phyloP scores from a whole-genome alignment of 148 eudicot species.

The Silene latifolia region DNA sequence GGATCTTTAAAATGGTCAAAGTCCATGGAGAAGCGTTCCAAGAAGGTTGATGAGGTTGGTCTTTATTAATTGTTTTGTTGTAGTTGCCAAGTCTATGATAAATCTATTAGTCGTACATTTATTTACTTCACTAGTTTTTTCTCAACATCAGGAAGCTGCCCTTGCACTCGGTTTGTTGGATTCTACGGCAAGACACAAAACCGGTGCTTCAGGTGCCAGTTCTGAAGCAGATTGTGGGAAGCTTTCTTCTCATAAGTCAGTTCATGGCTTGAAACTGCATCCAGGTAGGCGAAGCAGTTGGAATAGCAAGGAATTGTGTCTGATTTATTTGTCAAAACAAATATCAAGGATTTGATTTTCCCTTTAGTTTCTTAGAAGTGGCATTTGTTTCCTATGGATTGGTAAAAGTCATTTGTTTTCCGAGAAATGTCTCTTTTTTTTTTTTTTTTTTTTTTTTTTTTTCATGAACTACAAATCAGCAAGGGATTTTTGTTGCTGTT shows the following conservation, averaged over 20 bases:
- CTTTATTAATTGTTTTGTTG: neutral
- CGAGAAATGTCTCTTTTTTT: neutral
- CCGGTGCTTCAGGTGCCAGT: conserved; percentile 29
- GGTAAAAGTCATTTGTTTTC: neutral
- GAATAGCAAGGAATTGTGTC: conserved; percentile 2
- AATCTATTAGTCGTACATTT: neutral
- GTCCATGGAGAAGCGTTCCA: conserved; percentile 72
- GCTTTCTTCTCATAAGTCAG: conserved; percentile 54
- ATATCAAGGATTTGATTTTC: neutral
- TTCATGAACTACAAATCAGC: neutral
- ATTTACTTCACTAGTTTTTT: conserved; percentile 12
- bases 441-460: too few species aligned
- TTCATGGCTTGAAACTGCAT: conserved; percentile 40
- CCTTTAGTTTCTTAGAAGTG: conserved; percentile 6
- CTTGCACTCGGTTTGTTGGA: conserved; percentile 60
- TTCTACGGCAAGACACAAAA: conserved; percentile 43
- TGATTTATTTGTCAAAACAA: neutral
- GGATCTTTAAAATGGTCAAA: conserved; percentile 94
- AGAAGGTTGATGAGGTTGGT: conserved; percentile 79
- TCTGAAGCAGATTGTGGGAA: conserved; percentile 38
- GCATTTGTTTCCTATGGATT: neutral
- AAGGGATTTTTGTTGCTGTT: conserved; percentile 3
- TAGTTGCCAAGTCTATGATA: neutral
- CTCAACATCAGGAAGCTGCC: conserved; percentile 56
- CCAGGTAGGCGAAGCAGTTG: conserved; percentile 41